Conservation (phyloP, 2,329 filamentous ascomycete genomes). For the Teratosphaeriaceae sp. region DNA sequence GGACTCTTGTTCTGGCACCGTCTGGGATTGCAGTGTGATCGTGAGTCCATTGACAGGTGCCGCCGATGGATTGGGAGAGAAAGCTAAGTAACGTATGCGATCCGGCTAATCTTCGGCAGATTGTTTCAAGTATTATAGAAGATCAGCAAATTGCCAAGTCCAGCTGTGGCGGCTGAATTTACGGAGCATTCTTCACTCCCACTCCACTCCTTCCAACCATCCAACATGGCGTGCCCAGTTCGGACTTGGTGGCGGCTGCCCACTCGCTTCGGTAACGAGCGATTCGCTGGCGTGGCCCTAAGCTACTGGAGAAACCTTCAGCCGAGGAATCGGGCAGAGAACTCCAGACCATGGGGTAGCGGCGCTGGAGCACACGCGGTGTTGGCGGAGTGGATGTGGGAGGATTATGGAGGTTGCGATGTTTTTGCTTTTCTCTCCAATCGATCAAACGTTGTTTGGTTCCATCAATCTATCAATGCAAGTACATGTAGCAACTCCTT, state of each 20-base stretch:
- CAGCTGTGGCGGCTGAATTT: slow-evolving; percentile 31
- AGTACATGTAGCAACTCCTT: too few species aligned
- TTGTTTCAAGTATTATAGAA: not conserved
- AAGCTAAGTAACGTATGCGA: too few species aligned
- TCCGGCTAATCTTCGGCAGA: not conserved
- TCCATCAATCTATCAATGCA: too few species aligned
- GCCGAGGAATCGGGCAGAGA: slow-evolving; percentile 55
- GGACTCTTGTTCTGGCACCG: too few species aligned
- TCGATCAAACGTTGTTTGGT: too few species aligned
- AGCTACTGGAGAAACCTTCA: slow-evolving; percentile 50
- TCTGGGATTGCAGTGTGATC: too few species aligned
- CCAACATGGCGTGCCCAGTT: slow-evolving; percentile 43
- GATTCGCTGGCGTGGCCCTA: slow-evolving; percentile 46
- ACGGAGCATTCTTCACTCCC: slow-evolving; percentile 19
- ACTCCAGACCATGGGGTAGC: slow-evolving; percentile 48
- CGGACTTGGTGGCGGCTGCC: slow-evolving; percentile 47
- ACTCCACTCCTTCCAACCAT: slow-evolving; percentile 16
- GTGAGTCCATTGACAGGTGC: too few species aligned
- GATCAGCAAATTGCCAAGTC: not conserved
- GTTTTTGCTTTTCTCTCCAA: slow-evolving; percentile 28
- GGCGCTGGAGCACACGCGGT: slow-evolving; percentile 46
- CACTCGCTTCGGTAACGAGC: slow-evolving; percentile 51
- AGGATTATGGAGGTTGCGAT: slow-evolving; percentile 27
- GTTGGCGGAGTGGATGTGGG: slow-evolving; percentile 26
- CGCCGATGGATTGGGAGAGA: too few species aligned